phyloP scores from a whole-genome alignment of 2,329 filamentous ascomycete species.

The Phyllosticta citrichinensis region DNA sequence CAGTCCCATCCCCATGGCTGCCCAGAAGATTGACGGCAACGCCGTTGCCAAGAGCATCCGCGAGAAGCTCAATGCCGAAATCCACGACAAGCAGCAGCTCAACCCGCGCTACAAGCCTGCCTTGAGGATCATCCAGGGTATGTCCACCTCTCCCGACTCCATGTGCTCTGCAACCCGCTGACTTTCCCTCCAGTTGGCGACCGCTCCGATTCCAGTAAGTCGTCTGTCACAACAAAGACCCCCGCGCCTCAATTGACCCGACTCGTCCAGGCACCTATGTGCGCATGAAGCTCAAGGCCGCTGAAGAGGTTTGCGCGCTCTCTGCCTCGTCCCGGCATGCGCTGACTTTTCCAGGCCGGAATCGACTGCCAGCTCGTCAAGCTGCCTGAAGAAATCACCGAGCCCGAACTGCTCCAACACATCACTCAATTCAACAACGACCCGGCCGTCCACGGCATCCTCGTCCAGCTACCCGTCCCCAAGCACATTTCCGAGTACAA shows the following conservation, averaged over 20 bases:
- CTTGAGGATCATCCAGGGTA: conserved; percentile 91
- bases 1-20: conserved; percentile 61
- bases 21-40: conserved; percentile 88
- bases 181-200: conserved; percentile 59
- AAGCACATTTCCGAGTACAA: conserved; percentile 82
- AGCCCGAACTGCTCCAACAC: conserved; percentile 75
- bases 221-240: neutral
- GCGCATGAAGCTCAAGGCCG: conserved; percentile 98
- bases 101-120: conserved; percentile 85
- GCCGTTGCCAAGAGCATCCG: conserved; percentile 89
- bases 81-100: conserved; percentile 65
- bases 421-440: conserved; percentile 81
- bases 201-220: conserved; percentile 80
- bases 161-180: conserved; percentile 1
- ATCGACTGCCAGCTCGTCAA: conserved; percentile 82
- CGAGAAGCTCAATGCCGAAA: conserved; percentile 68
- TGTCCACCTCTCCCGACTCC: conserved; percentile 18
- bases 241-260: conserved; percentile 20
- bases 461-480: conserved; percentile 88
- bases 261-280: conserved; percentile 72
- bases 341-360: conserved; percentile 53
- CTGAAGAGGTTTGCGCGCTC: conserved; percentile 57
- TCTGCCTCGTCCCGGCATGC: neutral
- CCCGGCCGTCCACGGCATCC: conserved; percentile 74
- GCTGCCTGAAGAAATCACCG: conserved; percentile 69